phyloP scores from a whole-genome alignment of 2,329 filamentous ascomycete genomes.

The Malbranchea cinnamomea region DNA sequence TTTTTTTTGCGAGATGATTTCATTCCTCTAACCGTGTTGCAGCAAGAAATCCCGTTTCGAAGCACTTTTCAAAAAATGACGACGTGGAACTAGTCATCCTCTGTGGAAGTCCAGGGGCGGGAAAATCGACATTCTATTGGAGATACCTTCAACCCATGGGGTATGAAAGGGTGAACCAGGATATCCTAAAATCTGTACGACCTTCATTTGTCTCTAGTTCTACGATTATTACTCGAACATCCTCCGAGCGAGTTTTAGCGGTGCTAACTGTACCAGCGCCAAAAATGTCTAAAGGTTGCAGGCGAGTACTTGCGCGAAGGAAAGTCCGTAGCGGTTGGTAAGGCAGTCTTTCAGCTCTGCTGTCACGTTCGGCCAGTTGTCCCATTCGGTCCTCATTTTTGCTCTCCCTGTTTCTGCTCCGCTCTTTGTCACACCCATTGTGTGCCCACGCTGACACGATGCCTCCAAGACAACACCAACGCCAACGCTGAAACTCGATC shows the following conservation, averaged over 20 bases:
- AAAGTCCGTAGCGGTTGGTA: constrained; percentile 63
- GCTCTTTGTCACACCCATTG: constrained; percentile 1
- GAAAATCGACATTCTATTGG: constrained; percentile 87
- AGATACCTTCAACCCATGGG: constrained; percentile 59
- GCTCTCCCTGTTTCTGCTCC: background rate
- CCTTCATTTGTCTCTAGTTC: constrained; percentile 1
- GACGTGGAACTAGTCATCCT: constrained; percentile 65
- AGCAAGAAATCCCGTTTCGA: constrained; percentile 10
- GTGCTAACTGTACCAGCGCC: too few species aligned
- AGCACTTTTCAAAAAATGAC: constrained; percentile 43
- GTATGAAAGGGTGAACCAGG: constrained; percentile 82
- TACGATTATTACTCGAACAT: constrained; percentile 6
- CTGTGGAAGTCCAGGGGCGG: constrained; percentile 75
- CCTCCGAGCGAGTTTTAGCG: too few species aligned
- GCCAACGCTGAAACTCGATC: constrained; percentile 60
- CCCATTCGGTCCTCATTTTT: too few species aligned
- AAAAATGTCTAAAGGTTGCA: constrained; percentile 57
- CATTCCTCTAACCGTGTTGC: too few species aligned
- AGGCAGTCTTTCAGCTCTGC: constrained; percentile 20
- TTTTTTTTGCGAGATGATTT: background rate
- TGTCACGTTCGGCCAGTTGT: too few species aligned
- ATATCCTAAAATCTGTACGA: constrained; percentile 60
- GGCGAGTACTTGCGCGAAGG: constrained; percentile 48
- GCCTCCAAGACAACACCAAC: constrained; percentile 99
- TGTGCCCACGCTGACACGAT: constrained; percentile 1